Base-by-base conservation (phyloP, 768 basidiomycete genomes). In the Kwoniella sp. region DNA sequence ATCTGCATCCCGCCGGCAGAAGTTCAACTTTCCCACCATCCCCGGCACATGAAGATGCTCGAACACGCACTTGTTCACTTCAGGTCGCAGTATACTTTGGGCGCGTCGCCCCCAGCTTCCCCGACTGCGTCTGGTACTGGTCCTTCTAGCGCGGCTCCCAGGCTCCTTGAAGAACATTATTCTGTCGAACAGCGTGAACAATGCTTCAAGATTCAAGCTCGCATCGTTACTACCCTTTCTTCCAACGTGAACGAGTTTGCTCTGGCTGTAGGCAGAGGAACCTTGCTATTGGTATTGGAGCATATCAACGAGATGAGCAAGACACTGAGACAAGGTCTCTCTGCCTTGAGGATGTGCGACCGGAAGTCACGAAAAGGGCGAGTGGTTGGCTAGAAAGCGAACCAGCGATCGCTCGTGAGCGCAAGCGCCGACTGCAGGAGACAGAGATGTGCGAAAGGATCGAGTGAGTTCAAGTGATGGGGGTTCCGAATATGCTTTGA, bases 241-340 rank as follows among this genome's bases (percentile, higher is more conserved):
- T 27, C 37, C 1, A 31, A 44, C 15, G 41, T 42, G 5, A 1
- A 22, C 1, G 27, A 50, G 15, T 50, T 54, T 15, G 31, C 53
- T 1, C 41, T 32, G 0, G 23, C 42, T 0, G 46, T 53, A 1
- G 54, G 59, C 5, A 26, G 38, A 17, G 19, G 37, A 12, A 46
- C 54, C 1, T 54, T 56, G 34, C 11, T 28, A 0, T 6, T 15
- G 3, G 46, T 56, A 1, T 11, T 52, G 27, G 41, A 44, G 6
- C 56, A 33, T n/a, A 17, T 46, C 8, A 27, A 51, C 17, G 19
- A 52, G n/a, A 38, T 53, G 0, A n/a, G 19, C 1, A 23, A 23
- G 27, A 29, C 46, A 0, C 22, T 60, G 17, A 42, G 59, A n/a
- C 32, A 46, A 29, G 53, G 42, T 2, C 33, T 60, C n/a, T n/a